Evolutionary conservation across 768 basidiomycete genomes (phyloP).

Genomic region (Galerina marginata): DNA sequence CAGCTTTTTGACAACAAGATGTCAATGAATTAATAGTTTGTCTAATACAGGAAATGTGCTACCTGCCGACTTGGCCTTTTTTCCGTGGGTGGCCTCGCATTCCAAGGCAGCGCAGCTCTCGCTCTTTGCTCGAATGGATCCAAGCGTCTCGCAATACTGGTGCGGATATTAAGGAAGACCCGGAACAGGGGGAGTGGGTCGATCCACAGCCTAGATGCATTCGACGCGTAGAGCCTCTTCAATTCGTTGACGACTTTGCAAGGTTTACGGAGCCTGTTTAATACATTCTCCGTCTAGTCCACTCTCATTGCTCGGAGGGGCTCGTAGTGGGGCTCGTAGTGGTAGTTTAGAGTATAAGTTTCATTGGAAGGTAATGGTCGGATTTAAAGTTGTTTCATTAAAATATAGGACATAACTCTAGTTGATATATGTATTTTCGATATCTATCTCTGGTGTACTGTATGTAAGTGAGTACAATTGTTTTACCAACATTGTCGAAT

Average conservation of each 20-base stretch:
- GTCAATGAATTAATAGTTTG: neutral
- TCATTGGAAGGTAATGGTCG: no score
- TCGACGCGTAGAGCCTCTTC: constrained; percentile 27
- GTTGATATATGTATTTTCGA: no score
- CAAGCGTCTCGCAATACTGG: neutral
- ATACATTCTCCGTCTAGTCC: no score
- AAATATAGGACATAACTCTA: no score
- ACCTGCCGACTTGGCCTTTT: constrained; percentile 50
- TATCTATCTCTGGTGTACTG: no score
- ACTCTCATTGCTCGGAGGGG: no score
- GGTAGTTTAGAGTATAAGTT: no score
- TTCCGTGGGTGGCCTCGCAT: constrained; percentile 18
- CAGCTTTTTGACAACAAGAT: neutral
- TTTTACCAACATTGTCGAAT: no score
- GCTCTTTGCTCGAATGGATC: neutral
- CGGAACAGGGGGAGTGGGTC: constrained; percentile 18
- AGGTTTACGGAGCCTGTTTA: no score
- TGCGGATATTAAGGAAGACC: neutral
- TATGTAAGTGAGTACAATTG: no score
- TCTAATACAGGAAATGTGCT: constrained; percentile 43
- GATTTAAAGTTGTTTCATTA: no score
- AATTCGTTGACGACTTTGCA: neutral
- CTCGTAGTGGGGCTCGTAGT: no score
- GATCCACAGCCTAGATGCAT: constrained; percentile 34
- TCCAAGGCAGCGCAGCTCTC: neutral